Evolutionary conservation across 75 land plant genomes (phyloP), one percentile per base, ranked within the genome.

Genomic region (Cryptomeria japonica): DNA sequence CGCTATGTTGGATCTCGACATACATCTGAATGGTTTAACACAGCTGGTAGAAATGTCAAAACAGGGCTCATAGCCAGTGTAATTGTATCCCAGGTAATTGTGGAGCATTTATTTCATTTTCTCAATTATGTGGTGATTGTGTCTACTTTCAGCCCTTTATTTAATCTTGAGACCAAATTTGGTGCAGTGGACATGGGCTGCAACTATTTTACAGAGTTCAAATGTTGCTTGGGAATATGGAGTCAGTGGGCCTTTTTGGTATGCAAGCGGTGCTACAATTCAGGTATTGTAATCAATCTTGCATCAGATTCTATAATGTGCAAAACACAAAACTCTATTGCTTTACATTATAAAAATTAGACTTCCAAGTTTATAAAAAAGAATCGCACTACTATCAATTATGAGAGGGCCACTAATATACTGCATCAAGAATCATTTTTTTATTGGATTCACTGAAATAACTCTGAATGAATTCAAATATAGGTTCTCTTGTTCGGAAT

Each of bases 201-300:
- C 99, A 14, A 98, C 99, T n/a, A 98, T 98, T 61, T 86, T 98
- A 92, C 99, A 98, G 90, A 97, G 99, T 87, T 98, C 99, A 14
- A 97, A 98, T 90, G 99, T 98, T 76, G 99, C 99, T 14, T 98
- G 99, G 99, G 86, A 98, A 80, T 98, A 98, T 92, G 99, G 99
- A 19, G 87, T 98, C 64, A 97, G 99, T 78, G 99, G 99, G 37
- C 99, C 99, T 42, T 98, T 98, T 85, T 98, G 99, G 99, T 98
- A 98, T 92, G 99, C 99, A 14, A 96, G 99, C 89, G 99, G 99
- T 12, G 99, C 99, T 12, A 98, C 99, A 36, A 95, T 98, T 46
- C 99, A 98, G 94, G 98, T 93, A 41, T 14, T 32, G 37, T 53
- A 28, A 61, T 37, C 19, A 41, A 36, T 46, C 25, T 72, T 85